Percentiles rank a stretch among this genome's conserved stretches.
Conservation (phyloP, 768 basidiomycete species). For the Cystofilobasidium bisporidii region DNA sequence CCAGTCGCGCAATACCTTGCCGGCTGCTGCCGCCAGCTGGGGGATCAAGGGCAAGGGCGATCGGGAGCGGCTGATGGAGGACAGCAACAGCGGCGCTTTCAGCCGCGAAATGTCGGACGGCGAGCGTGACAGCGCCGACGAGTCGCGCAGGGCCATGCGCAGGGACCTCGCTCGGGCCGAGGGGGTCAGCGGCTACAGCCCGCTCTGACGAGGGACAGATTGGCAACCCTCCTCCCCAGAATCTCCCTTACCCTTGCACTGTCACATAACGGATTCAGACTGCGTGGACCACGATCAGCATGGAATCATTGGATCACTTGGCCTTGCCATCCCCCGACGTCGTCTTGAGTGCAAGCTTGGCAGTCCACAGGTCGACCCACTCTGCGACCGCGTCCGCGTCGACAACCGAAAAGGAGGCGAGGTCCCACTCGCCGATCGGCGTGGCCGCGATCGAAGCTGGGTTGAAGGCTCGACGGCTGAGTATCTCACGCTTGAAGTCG, state of each 20-base stretch:
- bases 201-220: too few relatives aligned
- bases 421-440: not conserved
- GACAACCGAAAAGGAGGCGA: not conserved
- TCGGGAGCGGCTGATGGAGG: conserved; percentile 1
- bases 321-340: not conserved
- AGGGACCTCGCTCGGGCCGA: not conserved
- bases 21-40: not conserved
- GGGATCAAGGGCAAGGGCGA: not conserved
- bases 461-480: not conserved
- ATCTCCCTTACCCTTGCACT: too few relatives aligned
- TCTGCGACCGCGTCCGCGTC: not conserved
- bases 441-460: not conserved
- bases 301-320: too few relatives aligned
- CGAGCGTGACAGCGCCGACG: not conserved
- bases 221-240: too few relatives aligned
- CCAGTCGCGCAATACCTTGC: not conserved
- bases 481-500: not conserved
- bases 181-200: not conserved
- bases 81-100: not conserved
- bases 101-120: not conserved
- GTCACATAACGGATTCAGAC: too few relatives aligned
- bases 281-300: too few relatives aligned
- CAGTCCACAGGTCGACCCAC: not conserved
- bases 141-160: not conserved
- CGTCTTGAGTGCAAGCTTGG: not conserved